These are phyloP conservation scores for Pichia sp. DNA, from an alignment of 1,139 yeast species.

Conservation along the genomic window DNA sequence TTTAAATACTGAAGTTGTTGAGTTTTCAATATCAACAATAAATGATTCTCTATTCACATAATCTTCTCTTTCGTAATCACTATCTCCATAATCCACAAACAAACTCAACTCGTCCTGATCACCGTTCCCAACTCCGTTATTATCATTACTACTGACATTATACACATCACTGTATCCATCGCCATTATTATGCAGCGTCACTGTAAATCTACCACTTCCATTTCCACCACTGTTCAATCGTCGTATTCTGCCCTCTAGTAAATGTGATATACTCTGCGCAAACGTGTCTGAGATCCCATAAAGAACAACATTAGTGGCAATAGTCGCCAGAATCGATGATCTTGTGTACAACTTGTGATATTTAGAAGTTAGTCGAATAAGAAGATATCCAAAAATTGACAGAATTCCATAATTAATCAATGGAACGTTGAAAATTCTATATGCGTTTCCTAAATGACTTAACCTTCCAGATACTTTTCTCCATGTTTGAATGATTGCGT, in stretches of 20 bases:
- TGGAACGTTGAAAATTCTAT: conserved; percentile 35
- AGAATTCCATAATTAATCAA: conserved; percentile 50
- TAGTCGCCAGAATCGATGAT: conserved; percentile 68
- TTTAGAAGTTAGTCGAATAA: conserved; percentile 47
- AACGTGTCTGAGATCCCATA: conserved; percentile 86
- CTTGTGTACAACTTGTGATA: conserved; percentile 61
- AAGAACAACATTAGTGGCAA: conserved; percentile 73
- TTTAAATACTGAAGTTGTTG: not conserved
- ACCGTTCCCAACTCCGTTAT: no score
- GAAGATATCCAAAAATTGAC: conserved; percentile 40
- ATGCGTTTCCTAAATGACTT: conserved; percentile 11
- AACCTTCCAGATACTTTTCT: not conserved
- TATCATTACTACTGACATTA: not conserved
- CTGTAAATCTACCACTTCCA: not conserved
- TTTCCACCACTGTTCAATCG: not conserved
- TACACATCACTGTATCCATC: not conserved
- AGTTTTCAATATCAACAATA: conserved; percentile 1
- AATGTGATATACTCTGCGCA: conserved; percentile 63
- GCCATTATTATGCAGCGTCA: conserved; percentile 1
- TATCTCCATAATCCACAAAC: conserved; percentile 34
- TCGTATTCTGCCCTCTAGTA: not conserved
- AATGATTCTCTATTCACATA: conserved; percentile 8
- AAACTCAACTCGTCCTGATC: conserved; percentile 6
- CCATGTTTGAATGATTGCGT: conserved; percentile 2
- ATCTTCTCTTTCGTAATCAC: conserved; percentile 8